Percentiles rank a stretch among this genome's conserved stretches.
These are phyloP conservation scores for Gossypium schwendimanii DNA, from an alignment of 441 rosid species.

Conservation along the genomic window DNA sequence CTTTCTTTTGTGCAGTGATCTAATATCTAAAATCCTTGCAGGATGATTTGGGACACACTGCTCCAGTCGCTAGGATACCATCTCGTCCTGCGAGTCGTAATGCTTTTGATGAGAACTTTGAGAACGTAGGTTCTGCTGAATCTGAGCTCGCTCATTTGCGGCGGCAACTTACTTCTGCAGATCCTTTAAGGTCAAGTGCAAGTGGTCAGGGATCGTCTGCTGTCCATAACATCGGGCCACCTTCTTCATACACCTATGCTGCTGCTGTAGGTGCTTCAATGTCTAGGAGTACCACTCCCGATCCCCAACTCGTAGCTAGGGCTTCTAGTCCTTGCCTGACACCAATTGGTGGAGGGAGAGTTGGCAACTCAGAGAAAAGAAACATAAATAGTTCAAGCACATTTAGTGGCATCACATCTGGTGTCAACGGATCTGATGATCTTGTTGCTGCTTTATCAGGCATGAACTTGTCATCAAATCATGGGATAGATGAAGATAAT, in stretches of 20 bases:
- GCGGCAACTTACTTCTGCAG: slow-evolving; percentile 33
- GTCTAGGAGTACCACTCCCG: slow-evolving; percentile 83
- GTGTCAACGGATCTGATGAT: slow-evolving; percentile 44
- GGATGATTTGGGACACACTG: slow-evolving; percentile 58
- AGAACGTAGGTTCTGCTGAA: slow-evolving; percentile 36
- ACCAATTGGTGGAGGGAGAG: slow-evolving; percentile 79
- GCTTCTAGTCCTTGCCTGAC: slow-evolving; percentile 81
- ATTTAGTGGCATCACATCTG: slow-evolving; percentile 46
- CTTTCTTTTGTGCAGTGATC: neutral
- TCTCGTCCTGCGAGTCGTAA: slow-evolving; percentile 78
- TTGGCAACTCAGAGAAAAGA: slow-evolving; percentile 55
- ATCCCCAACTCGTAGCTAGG: slow-evolving; percentile 70
- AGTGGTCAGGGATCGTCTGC: slow-evolving; percentile 37
- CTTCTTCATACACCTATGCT: slow-evolving; percentile 67
- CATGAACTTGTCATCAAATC: slow-evolving; percentile 47
- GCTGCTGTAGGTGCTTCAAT: slow-evolving; percentile 71
- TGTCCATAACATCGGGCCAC: slow-evolving; percentile 37
- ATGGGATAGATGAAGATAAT: slow-evolving; percentile 33
- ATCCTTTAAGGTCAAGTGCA: slow-evolving; percentile 28
- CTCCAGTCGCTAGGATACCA: slow-evolving; percentile 37
- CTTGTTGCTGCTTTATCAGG: slow-evolving; percentile 61
- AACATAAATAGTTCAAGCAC: slow-evolving; percentile 38
- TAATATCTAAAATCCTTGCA: slow-evolving; percentile 24
- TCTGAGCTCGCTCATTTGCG: slow-evolving; percentile 49
- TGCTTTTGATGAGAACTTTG: slow-evolving; percentile 61